Percentiles rank a stretch among this genome's conserved stretches.
Conservation (phyloP, 768 basidiomycete species). For the Suillus sp. region DNA sequence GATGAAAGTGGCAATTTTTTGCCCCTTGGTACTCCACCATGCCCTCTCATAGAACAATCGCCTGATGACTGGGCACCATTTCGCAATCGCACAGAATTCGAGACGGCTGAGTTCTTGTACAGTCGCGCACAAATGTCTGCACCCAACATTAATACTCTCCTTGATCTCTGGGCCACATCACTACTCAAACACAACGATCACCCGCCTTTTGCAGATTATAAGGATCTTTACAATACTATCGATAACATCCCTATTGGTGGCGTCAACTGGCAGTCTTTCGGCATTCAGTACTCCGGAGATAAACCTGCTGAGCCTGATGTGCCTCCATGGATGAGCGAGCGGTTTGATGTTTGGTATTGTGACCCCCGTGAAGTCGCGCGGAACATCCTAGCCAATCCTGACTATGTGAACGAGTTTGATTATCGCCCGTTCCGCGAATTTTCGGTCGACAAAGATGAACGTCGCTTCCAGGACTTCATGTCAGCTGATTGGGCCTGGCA, state of each 20-base stretch:
- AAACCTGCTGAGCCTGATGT: slow-evolving; percentile 13
- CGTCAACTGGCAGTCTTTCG: slow-evolving; percentile 32
- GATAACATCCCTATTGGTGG: slow-evolving; percentile 30
- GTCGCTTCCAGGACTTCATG: slow-evolving; percentile 23
- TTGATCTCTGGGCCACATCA: slow-evolving; percentile 22
- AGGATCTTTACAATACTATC: slow-evolving; percentile 29
- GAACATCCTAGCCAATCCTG: slow-evolving; percentile 26
- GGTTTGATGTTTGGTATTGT: slow-evolving; percentile 32
- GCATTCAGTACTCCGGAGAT: slow-evolving; percentile 27
- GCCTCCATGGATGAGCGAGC: slow-evolving; percentile 30
- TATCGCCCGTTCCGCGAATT: slow-evolving; percentile 20
- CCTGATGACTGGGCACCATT: too few species aligned
- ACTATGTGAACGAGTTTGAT: slow-evolving; percentile 25
- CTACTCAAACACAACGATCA: slow-evolving; percentile 15
- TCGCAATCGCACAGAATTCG: too few species aligned
- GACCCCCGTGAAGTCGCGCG: slow-evolving; percentile 20
- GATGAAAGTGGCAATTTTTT: too few species aligned
- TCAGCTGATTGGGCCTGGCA: slow-evolving; percentile 34
- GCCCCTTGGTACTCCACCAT: too few species aligned
- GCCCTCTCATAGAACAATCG: too few species aligned
- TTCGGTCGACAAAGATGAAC: slow-evolving; percentile 8
- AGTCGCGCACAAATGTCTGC: slow-evolving; percentile 7
- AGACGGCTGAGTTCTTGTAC: too few species aligned
- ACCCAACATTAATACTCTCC: slow-evolving; percentile 21
- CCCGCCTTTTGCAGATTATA: slow-evolving; percentile 29